phyloP scores from a whole-genome alignment of 106 monocot genomes.

The Allium cepa region DNA sequence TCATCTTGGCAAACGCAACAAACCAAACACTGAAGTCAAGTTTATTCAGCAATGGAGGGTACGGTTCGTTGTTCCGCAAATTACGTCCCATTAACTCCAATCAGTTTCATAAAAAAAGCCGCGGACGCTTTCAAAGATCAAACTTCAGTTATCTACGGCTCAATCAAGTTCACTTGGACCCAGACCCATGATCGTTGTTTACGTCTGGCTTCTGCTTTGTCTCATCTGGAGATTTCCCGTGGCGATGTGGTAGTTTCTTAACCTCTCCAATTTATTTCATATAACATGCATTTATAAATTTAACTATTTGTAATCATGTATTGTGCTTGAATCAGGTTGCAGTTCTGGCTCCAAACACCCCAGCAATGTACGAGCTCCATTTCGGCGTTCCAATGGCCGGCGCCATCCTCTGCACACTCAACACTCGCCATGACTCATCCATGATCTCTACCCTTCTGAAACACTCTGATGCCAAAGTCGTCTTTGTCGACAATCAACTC shows the following conservation, averaged over 20 bases:
- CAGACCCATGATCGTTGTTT: conserved; percentile 40
- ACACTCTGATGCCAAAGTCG: conserved; percentile 54
- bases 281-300: too few relatives aligned
- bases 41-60: conserved; percentile 9
- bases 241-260: conserved; percentile 35
- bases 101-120: conserved; percentile 44
- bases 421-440: conserved; percentile 13
- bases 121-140: conserved; percentile 43
- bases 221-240: conserved; percentile 21
- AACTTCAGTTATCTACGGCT: conserved; percentile 33
- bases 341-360: neutral
- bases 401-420: conserved; percentile 6
- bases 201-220: conserved; percentile 46
- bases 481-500: conserved; percentile 52
- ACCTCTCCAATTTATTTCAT: neutral
- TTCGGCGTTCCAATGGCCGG: conserved; percentile 11
- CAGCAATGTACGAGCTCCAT: conserved; percentile 13
- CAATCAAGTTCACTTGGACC: conserved; percentile 36
- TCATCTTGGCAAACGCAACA: too few relatives aligned
- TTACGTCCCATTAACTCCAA: conserved; percentile 32
- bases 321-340: neutral
- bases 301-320: neutral
- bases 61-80: conserved; percentile 33
- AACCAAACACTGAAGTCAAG: too few relatives aligned
- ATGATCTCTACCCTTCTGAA: conserved; percentile 47